Base-by-base conservation (phyloP, 805 yeast species). In the Saturnispora ahearnii region DNA sequence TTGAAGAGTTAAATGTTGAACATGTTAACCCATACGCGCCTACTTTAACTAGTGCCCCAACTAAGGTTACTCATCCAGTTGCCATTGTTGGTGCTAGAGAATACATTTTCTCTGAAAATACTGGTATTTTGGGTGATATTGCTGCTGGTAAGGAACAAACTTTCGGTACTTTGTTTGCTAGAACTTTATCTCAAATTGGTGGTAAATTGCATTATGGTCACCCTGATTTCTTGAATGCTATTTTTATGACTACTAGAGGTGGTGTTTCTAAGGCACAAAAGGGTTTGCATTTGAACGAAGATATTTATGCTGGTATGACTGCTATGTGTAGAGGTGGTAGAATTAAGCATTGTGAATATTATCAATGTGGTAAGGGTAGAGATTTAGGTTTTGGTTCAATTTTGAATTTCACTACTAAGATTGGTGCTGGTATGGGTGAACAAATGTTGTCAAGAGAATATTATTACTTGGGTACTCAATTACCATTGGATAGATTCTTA, bases 391-490 rank as follows among this genome's bases (percentile, higher is more conserved):
- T 85, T 67, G 89, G 89, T 52, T 84, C 93, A 5, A 84, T 85
- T 69, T 73, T 84, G 74, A 85, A 85, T 68, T 85, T 85, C 76
- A 84, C 89, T 22, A 84, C 90, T 40, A 85, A 85, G 69, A 84
- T 85, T 76, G 95, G 95, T 68, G 90, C 93, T 57, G 95, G 95
- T 69, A 85, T 85, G 95, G 93, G 93, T 66, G 95, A 85, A 68
- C 95, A 85, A 66, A 82, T 85, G 82, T 71, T 85, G 53, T 84
- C 90, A 28, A 76, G 95, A 70, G 95, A 85, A 65, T 85, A 85
- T 65, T 85, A 81, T 68, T 84, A 84, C 66, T 67, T 85, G 66
- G 88, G 91, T 61, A 82, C 91, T 36, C 89, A 82, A 62, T 70
- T 85, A 55, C 93, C 91, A 41, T 68, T 85, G 60, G 91, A 85